These are phyloP conservation scores for Termitomyces bulborhizus DNA, from an alignment of 768 basidiomycete genomes.

Conservation along the genomic window DNA sequence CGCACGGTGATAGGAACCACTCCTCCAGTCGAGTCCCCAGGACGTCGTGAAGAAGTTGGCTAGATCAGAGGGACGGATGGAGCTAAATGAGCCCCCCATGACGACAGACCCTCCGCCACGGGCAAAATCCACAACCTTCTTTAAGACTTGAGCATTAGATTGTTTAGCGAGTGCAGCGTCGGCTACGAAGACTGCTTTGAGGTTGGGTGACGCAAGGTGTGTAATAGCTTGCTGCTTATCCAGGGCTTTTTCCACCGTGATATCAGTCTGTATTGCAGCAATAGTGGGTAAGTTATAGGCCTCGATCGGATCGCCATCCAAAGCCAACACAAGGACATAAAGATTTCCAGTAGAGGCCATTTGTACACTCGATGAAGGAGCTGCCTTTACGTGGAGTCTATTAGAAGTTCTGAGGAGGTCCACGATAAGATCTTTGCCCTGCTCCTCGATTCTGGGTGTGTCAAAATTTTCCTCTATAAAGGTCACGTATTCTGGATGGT, in stretches of 20 bases:
- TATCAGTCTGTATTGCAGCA: constrained; percentile 19
- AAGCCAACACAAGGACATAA: constrained; percentile 25
- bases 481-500: constrained; percentile 2
- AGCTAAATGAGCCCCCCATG: constrained; percentile 28
- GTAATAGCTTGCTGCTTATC: constrained; percentile 16
- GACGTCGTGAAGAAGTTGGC: constrained; percentile 21
- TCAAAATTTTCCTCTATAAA: neutral
- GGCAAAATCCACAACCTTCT: constrained; percentile 28
- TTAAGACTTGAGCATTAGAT: constrained; percentile 17
- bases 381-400: neutral
- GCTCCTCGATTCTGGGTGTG: neutral
- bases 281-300: constrained; percentile 21
- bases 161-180: constrained; percentile 26
- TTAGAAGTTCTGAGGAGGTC: neutral
- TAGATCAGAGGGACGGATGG: constrained; percentile 17
- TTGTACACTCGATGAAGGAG: neutral
- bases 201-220: constrained; percentile 20
- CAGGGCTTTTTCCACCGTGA: constrained; percentile 16
- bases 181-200: constrained; percentile 29
- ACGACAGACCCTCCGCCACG: constrained; percentile 31
- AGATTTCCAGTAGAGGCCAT: neutral
- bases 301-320: constrained; percentile 19
- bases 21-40: constrained; percentile 31
- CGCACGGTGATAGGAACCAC: constrained; percentile 32
- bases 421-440: neutral